Evolutionary conservation across 352 stramenopile species (phyloP), one percentile per base, ranked within the genome.

Genomic region (Pythium pyrilobum): DNA sequence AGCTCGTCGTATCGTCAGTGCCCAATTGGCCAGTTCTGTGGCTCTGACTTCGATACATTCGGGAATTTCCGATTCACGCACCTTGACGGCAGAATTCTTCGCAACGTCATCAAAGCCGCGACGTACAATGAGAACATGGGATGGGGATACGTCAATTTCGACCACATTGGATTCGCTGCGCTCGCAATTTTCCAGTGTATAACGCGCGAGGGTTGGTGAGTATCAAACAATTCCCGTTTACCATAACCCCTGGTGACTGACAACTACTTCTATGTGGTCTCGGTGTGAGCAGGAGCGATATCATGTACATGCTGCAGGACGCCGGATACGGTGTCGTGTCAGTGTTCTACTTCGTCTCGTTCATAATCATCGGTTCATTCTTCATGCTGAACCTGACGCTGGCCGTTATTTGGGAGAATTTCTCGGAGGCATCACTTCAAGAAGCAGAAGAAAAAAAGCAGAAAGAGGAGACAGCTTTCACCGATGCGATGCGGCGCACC

Each of bases 381-480:
- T 96, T 97, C 67, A 80, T 96, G 68, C 71, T 97, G 11, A 94
- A 97, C 49, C 57, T 97, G 12, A 87, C 84, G 7, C 68, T 97
- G 21, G 89, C 89, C 27, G 89, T 97, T 33, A 89, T 97, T 51
- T 95, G 75, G 70, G 77, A 87, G 20, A 82, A 85, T 28, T 87
- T 85, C 40, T 83, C 66, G 0, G 75, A 82, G 33, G 69, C 69
- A 2, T 86, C 75, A 2, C 69, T 77, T 24, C 34, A 74, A 43
- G 74, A 83, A 66, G 67, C 69, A 2, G 74, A 87, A 37, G 76
- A 85, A 31, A 66, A 59, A 41, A 78, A 78, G 41, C 62, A 62
- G 43, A 73, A 69, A 18, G 41, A 16, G 15, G n/a, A 38, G 18
- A 16, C 38, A 5, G 27, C 16, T 20, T 21, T 18, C 3, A n/a